A percentile compares a stretch with the other conserved stretches of the same genome.
phyloP scores from a whole-genome alignment of 2,329 filamentous ascomycete genomes.

The Lasiodiplodia hormozganensis region DNA sequence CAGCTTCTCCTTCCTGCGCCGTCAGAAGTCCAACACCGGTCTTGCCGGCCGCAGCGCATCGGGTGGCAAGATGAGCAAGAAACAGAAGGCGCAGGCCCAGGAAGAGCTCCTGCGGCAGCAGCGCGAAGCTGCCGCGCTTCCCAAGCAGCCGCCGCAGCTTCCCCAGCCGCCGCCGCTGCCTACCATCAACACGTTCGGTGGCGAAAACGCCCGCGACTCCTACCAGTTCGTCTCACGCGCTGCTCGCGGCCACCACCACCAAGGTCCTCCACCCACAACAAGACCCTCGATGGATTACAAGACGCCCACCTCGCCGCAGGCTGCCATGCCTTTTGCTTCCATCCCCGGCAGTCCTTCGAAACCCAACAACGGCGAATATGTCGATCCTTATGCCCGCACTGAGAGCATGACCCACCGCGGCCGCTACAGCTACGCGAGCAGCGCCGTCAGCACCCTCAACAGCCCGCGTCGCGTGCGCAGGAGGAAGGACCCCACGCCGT shows the following conservation, averaged over 20 bases:
- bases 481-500: constrained; percentile 95
- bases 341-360: constrained; percentile 22
- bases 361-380: constrained; percentile 58
- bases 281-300: constrained; percentile 43
- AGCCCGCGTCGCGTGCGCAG: constrained; percentile 89
- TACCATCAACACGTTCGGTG: constrained; percentile 65
- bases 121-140: constrained; percentile 62
- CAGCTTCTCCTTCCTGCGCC: constrained; percentile 48
- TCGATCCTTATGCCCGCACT: constrained; percentile 80
- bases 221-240: constrained; percentile 67
- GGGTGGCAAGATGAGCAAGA: constrained; percentile 60
- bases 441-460: constrained; percentile 88
- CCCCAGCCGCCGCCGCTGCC: constrained; percentile 56
- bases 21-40: constrained; percentile 42
- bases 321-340: constrained; percentile 29
- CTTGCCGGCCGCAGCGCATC: constrained; percentile 38
- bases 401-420: constrained; percentile 98
- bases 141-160: constrained; percentile 66
- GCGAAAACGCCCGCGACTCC: constrained; percentile 68
- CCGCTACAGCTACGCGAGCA: constrained; percentile 95
- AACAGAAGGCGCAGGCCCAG: constrained; percentile 57
- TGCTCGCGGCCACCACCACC: constrained; percentile 44
- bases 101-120: constrained; percentile 63
- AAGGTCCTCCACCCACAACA: constrained; percentile 1
- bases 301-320: constrained; percentile 49